phyloP scores from a whole-genome alignment of 306 rosid species.

The Gastrolobium villosum region DNA sequence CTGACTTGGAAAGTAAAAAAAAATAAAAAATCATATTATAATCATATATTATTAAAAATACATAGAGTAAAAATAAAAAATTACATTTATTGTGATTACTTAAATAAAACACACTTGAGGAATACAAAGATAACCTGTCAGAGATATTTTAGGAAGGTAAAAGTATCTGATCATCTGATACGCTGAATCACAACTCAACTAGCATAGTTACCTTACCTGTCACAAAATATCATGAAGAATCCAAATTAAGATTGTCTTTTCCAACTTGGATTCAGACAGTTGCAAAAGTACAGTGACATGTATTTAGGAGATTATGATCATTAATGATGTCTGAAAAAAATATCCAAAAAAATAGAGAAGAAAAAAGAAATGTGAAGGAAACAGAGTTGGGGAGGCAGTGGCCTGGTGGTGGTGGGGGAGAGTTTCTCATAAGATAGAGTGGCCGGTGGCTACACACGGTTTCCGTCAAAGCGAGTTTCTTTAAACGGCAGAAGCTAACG shows the following conservation, averaged over 20 bases:
- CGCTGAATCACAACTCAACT: not conserved
- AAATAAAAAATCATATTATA: too few relatives aligned
- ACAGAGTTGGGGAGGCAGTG: not conserved
- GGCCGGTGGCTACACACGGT: conserved; percentile 20
- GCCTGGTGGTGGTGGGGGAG: not conserved
- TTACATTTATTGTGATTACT: too few relatives aligned
- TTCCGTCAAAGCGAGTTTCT: not conserved
- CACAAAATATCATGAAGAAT: not conserved
- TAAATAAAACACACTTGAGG: not conserved
- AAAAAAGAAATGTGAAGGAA: not conserved
- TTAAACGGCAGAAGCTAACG: not conserved
- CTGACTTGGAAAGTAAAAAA: too few relatives aligned
- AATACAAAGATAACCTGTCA: not conserved
- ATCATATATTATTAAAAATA: too few relatives aligned
- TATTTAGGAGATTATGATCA: not conserved
- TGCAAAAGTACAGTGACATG: not conserved
- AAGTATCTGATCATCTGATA: not conserved
- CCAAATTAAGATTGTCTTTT: not conserved
- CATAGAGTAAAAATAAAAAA: too few relatives aligned
- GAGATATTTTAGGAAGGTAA: not conserved
- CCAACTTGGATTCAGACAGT: not conserved
- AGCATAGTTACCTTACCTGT: not conserved
- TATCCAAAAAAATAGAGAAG: not conserved
- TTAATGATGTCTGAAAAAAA: not conserved
- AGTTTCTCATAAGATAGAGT: not conserved